Evolutionary conservation across 2,329 filamentous ascomycete genomes (phyloP).

Genomic region (Coleophoma eucalyptorum): DNA sequence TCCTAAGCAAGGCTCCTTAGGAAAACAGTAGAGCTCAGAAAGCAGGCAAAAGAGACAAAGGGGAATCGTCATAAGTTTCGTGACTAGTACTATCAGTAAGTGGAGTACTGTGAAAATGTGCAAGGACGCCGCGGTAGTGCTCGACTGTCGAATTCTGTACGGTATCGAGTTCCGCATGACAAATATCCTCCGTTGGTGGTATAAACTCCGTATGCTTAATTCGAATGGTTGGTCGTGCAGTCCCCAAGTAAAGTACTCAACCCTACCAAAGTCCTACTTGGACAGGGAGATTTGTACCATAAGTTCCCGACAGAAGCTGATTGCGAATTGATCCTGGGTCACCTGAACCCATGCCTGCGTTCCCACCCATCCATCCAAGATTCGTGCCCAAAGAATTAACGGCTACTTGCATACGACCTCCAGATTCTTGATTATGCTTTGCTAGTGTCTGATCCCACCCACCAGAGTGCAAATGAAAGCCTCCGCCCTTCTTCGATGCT

Average conservation of each 20-base stretch:
- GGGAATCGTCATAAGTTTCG: constrained; percentile 26
- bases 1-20: constrained; percentile 18
- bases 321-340: constrained; percentile 57
- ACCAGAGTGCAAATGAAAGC: constrained; percentile 83
- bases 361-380: constrained; percentile 71
- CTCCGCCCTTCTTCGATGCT: constrained; percentile 84
- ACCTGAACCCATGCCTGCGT: constrained; percentile 12
- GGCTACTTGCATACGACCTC: constrained; percentile 75
- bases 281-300: constrained; percentile 48
- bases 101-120: background rate
- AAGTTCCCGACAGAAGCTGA: constrained; percentile 58
- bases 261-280: constrained; percentile 58
- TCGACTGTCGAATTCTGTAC: constrained; percentile 14
- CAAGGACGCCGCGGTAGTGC: constrained; percentile 16
- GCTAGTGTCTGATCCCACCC: constrained; percentile 88
- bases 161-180: constrained; percentile 4
- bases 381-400: constrained; percentile 72
- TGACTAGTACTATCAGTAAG: constrained; percentile 14
- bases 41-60: constrained; percentile 10
- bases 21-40: constrained; percentile 5
- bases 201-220: constrained; percentile 8
- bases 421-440: constrained; percentile 84
- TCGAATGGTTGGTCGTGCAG: background rate
- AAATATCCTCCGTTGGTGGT: constrained; percentile 9
- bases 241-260: background rate